These are phyloP conservation scores for Cutaneotrichosporon dermatis DNA, from an alignment of 1,284 basidiomycete genomes.

Conservation along the genomic window DNA sequence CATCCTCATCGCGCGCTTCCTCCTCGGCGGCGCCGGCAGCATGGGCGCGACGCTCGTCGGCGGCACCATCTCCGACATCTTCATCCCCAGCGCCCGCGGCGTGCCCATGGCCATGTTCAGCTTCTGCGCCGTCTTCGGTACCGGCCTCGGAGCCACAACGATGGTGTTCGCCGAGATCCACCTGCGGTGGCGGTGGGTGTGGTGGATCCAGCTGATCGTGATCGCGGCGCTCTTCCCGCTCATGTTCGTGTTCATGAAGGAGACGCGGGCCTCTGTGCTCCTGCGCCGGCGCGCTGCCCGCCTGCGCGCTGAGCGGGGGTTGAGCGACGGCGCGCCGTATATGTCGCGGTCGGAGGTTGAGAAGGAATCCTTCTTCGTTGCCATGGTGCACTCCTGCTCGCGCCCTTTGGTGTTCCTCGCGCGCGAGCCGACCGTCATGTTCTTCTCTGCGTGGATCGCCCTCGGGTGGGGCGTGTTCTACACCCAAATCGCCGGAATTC, in stretches of 20 bases:
- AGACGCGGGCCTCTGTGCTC: conserved; percentile 45
- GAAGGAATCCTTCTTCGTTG: conserved; percentile 32
- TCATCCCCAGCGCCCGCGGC: conserved; percentile 39
- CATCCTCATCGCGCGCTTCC: conserved; percentile 62
- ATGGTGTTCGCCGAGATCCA: conserved; percentile 63
- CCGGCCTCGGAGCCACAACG: conserved; percentile 63
- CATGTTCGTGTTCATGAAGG: conserved; percentile 37
- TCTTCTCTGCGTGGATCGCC: conserved; percentile 70
- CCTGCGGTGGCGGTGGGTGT: conserved; percentile 69
- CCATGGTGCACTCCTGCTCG: conserved; percentile 33
- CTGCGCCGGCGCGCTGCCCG: conserved; percentile 35
- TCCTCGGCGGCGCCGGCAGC: conserved; percentile 60
- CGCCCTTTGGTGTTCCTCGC: conserved; percentile 54
- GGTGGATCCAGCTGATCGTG: conserved; percentile 65
- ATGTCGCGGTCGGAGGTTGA: conserved; percentile 45
- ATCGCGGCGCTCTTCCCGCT: conserved; percentile 35
- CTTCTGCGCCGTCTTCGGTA: conserved; percentile 57
- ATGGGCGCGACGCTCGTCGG: conserved; percentile 70
- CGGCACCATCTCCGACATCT: conserved; percentile 70
- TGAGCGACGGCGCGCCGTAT: conserved; percentile 39
- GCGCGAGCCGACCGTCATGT: conserved; percentile 70
- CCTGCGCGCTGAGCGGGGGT: conserved; percentile 39
- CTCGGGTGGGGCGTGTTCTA: conserved; percentile 74
- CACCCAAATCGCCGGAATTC: conserved; percentile 63
- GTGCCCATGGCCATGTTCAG: conserved; percentile 67